A percentile compares a stretch with the other conserved stretches of the same genome.
phyloP scores from a whole-genome alignment of 495 filamentous ascomycete species.

The Pyronema omphalodes region DNA sequence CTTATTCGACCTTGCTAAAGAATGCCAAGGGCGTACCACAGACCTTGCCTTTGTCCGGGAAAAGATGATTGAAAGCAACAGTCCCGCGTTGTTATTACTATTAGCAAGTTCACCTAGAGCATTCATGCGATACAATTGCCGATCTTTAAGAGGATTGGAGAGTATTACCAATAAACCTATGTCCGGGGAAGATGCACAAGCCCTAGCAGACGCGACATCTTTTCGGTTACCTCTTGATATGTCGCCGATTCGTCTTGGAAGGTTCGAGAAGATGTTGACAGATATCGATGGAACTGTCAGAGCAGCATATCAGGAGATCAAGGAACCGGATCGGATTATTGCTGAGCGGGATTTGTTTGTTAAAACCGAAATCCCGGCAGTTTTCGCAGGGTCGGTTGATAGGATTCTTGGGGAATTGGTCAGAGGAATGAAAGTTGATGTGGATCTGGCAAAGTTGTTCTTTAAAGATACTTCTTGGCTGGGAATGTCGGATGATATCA shows the following conservation, averaged over 20 bases:
- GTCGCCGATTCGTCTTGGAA: constrained; percentile 21
- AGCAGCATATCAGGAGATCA: constrained; percentile 20
- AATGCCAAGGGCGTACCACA: constrained; percentile 8
- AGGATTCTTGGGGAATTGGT: constrained; percentile 17
- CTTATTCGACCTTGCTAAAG: constrained; percentile 22
- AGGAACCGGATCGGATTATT: constrained; percentile 18
- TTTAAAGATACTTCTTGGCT: constrained; percentile 25
- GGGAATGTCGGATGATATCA: constrained; percentile 24
- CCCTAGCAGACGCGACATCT: constrained; percentile 18
- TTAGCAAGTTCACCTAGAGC: constrained; percentile 22
- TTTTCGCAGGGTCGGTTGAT: constrained; percentile 16
- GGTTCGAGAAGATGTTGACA: constrained; percentile 25
- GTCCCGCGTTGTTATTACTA: constrained; percentile 23
- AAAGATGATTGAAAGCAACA: constrained; percentile 22
- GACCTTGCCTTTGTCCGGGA: constrained; percentile 21
- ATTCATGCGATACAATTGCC: constrained; percentile 23
- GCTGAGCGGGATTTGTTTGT: constrained; percentile 25
- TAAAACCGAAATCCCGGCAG: constrained; percentile 23
- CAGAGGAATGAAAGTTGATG: constrained; percentile 18
- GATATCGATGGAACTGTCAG: constrained; percentile 23
- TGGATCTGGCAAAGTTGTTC: constrained; percentile 25
- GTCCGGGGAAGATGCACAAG: background rate
- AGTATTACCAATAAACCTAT: constrained; percentile 13
- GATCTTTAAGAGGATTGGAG: constrained; percentile 19
- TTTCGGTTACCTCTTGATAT: constrained; percentile 22